Evolutionary conservation across 768 basidiomycete genomes (phyloP).

Genomic region (Obba rivulosa): DNA sequence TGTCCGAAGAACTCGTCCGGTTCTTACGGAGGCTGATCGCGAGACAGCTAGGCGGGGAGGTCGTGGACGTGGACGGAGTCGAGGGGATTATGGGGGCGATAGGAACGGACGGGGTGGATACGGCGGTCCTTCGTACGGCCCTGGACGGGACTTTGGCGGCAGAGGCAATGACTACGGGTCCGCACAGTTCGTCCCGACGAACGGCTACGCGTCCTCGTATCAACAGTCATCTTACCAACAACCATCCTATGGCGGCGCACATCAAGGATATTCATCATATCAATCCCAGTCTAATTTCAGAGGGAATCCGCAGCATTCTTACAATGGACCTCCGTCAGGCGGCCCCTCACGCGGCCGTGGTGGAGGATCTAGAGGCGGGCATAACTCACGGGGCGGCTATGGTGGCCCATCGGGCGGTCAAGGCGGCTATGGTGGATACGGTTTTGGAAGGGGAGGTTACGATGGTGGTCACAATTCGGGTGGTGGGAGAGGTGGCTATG

Average conservation of each 20-base stretch:
- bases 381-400: constrained; percentile 2
- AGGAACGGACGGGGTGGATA: constrained; percentile 25
- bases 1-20: constrained; percentile 48
- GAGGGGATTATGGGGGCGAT: constrained; percentile 38
- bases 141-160: constrained; percentile 13
- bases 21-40: constrained; percentile 65
- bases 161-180: constrained; percentile 9
- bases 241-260: constrained; percentile 4
- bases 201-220: neutral
- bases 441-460: constrained; percentile 23
- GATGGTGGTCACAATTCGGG: constrained; percentile 27
- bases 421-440: constrained; percentile 26
- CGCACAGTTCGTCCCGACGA: too few relatives aligned
- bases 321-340: constrained; percentile 11
- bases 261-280: constrained; percentile 9
- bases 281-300: constrained; percentile 7
- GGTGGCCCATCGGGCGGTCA: constrained; percentile 10
- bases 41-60: constrained; percentile 53
- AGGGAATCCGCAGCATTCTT: constrained; percentile 9
- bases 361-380: constrained; percentile 17
- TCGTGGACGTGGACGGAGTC: constrained; percentile 36
- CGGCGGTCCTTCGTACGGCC: constrained; percentile 17
- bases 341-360: constrained; percentile 13
- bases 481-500: constrained; percentile 16
- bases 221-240: constrained; percentile 4